These are phyloP conservation scores for Davidsoniella australis DNA, from an alignment of 2,329 filamentous ascomycete species.

Conservation along the genomic window DNA sequence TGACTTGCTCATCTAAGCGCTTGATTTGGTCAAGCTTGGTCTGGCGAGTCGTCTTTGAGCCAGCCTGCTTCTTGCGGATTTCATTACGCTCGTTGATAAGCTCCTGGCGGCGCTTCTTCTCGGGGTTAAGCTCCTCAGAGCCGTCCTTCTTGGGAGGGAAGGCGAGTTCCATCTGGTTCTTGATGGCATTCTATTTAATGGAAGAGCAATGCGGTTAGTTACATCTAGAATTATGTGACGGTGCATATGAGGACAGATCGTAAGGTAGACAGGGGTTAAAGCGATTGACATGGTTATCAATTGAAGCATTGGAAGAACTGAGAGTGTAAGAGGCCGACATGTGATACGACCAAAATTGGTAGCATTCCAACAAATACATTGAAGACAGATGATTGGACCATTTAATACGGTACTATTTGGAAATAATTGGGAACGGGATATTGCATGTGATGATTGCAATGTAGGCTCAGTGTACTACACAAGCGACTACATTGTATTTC, in stretches of 20 bases:
- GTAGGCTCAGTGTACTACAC: constrained; percentile 8
- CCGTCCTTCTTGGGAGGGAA: constrained; percentile 59
- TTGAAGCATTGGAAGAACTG: too few species aligned
- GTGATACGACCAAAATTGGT: too few species aligned
- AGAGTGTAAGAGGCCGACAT: too few species aligned
- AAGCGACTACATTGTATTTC: too few species aligned
- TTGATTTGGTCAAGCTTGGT: constrained; percentile 80
- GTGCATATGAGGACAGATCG: too few species aligned
- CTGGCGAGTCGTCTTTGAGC: constrained; percentile 66
- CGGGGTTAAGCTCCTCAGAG: constrained; percentile 49
- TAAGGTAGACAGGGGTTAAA: too few species aligned
- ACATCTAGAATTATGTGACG: too few species aligned
- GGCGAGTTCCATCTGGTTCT: constrained; percentile 72
- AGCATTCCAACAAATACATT: constrained; percentile 10
- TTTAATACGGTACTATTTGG: too few species aligned
- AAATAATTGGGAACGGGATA: constrained; percentile 7
- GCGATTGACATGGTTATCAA: too few species aligned
- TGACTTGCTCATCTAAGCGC: constrained; percentile 75
- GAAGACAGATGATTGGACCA: neutral
- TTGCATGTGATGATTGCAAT: neutral
- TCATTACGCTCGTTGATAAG: constrained; percentile 65
- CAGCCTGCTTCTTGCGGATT: constrained; percentile 75
- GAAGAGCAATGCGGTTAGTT: neutral
- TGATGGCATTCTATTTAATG: constrained; percentile 56
- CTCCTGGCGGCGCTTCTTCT: constrained; percentile 69